phyloP scores from a whole-genome alignment of 2,329 filamentous ascomycete species.

The Trichophyton mentagrophytes region DNA sequence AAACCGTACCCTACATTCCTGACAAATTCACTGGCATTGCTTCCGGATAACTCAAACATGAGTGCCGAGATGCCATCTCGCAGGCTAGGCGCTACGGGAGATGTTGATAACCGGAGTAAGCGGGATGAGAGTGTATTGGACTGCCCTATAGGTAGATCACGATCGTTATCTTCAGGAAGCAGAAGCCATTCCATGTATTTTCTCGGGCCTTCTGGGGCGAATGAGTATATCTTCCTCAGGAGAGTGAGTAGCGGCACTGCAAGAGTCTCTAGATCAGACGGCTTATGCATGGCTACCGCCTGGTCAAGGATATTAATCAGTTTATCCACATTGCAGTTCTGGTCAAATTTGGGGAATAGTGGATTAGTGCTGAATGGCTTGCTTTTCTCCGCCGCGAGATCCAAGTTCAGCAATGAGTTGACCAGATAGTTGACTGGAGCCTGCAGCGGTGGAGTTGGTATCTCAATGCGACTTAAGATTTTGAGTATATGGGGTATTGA shows the following conservation, averaged over 20 bases:
- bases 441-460: constrained; percentile 55
- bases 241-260: constrained; percentile 63
- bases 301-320: constrained; percentile 58
- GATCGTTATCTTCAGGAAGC: constrained; percentile 64
- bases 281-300: constrained; percentile 50
- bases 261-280: constrained; percentile 58
- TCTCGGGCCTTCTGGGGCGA: constrained; percentile 51
- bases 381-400: constrained; percentile 46
- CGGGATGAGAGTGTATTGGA: constrained; percentile 61
- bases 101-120: constrained; percentile 65
- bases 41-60: constrained; percentile 76
- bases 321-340: constrained; percentile 48
- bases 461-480: constrained; percentile 51
- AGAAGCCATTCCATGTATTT: constrained; percentile 52
- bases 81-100: constrained; percentile 56
- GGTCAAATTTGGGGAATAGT: constrained; percentile 54
- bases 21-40: constrained; percentile 66
- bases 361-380: constrained; percentile 35
- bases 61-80: constrained; percentile 63
- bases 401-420: constrained; percentile 69
- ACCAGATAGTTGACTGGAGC: constrained; percentile 58
- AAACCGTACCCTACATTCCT: constrained; percentile 90
- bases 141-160: constrained; percentile 62
- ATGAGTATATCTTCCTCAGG: constrained; percentile 56
- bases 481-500: constrained; percentile 58